Evolutionary conservation across 2,329 filamentous ascomycete species (phyloP).

Genomic region (Exophiala lecanii-corni): DNA sequence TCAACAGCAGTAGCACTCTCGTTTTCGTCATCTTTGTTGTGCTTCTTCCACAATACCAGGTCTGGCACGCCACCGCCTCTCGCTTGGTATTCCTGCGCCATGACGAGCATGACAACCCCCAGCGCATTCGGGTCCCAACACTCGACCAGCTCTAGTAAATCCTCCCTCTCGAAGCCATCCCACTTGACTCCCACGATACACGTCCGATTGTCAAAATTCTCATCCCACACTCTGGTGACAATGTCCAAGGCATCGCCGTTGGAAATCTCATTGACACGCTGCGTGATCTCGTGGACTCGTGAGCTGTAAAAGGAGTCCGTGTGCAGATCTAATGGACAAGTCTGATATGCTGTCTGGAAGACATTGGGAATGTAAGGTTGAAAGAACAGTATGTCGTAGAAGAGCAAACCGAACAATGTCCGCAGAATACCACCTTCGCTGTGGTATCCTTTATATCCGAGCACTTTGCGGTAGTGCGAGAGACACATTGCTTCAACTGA

Average conservation of each 20-base stretch:
- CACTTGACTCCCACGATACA: constrained; percentile 91
- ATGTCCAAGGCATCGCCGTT: constrained; percentile 71
- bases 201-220: constrained; percentile 65
- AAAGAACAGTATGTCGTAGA: constrained; percentile 87
- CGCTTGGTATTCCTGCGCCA: constrained; percentile 90
- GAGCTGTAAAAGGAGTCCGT: constrained; percentile 88
- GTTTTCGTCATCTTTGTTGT: constrained; percentile 22
- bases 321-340: constrained; percentile 85
- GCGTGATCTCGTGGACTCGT: constrained; percentile 84
- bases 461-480: constrained; percentile 68
- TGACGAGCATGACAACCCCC: constrained; percentile 81
- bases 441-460: constrained; percentile 91
- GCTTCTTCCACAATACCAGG: constrained; percentile 75
- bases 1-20: neutral
- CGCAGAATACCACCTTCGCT: constrained; percentile 85
- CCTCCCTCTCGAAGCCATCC: constrained; percentile 68
- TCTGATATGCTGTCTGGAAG: constrained; percentile 93
- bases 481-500: constrained; percentile 93
- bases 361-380: constrained; percentile 78
- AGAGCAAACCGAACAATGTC: constrained; percentile 86
- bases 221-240: constrained; percentile 62
- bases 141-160: constrained; percentile 70
- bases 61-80: constrained; percentile 87
- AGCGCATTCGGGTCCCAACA: constrained; percentile 80
- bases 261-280: constrained; percentile 75